phyloP scores from a whole-genome alignment of 2,329 filamentous ascomycete genomes.

The Stemphylium vesicarium region DNA sequence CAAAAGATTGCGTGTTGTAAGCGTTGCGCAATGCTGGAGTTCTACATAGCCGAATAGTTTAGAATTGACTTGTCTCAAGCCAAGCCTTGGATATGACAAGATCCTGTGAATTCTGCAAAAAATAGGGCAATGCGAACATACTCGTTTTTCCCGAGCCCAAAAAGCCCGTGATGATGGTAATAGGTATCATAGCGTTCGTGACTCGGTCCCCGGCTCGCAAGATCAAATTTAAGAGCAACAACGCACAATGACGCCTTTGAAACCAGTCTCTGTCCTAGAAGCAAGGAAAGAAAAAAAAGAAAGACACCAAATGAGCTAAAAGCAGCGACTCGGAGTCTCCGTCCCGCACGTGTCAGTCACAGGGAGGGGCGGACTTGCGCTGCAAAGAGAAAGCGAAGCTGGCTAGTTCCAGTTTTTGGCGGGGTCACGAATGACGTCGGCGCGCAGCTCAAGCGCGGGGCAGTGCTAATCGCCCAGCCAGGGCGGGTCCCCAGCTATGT shows the following conservation, averaged over 20 bases:
- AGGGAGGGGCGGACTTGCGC: not conserved
- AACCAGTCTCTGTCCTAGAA: not conserved
- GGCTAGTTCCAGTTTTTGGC: constrained; percentile 5
- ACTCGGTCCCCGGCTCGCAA: not conserved
- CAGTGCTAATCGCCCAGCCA: constrained; percentile 2
- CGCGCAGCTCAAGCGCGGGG: constrained; percentile 6
- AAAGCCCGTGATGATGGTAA: constrained; percentile 96
- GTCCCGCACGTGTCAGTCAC: constrained; percentile 7
- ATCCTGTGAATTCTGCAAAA: not conserved
- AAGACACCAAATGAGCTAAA: not conserved
- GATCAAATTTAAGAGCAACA: not conserved
- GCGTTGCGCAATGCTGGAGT: not conserved
- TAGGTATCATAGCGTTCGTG: constrained; percentile 65
- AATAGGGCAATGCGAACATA: constrained; percentile 19
- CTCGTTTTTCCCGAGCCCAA: constrained; percentile 94
- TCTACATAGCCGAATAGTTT: too few relatives aligned
- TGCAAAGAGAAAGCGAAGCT: not conserved
- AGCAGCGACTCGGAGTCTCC: not conserved
- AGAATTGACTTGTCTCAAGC: too few relatives aligned
- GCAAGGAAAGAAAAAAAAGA: not conserved
- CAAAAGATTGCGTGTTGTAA: not conserved
- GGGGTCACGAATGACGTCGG: constrained; percentile 18
- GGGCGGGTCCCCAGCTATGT: not conserved
- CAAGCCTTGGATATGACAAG: too few relatives aligned
- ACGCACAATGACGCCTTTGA: not conserved